Evolutionary conservation across 108 stramenopile genomes (phyloP).

Genomic region (Skeletonema grethae): DNA sequence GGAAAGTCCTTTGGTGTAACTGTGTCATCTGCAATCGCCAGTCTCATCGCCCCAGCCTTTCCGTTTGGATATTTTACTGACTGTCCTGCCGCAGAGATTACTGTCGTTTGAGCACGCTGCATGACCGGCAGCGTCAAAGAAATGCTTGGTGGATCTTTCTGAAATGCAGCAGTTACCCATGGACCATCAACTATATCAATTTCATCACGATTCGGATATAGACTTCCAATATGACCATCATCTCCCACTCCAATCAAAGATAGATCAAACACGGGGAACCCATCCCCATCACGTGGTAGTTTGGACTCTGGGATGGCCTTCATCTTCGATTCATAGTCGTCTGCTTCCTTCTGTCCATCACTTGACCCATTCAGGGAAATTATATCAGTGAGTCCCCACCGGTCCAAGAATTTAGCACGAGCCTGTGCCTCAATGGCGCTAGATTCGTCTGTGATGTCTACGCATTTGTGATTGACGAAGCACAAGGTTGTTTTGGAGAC

Average conservation of each 20-base stretch:
- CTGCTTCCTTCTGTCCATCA: constrained; percentile 64
- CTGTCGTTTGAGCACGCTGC: constrained; percentile 54
- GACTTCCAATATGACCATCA: constrained; percentile 77
- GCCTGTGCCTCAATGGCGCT: constrained; percentile 83
- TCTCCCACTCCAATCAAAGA: constrained; percentile 82
- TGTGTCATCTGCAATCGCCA: constrained; percentile 60
- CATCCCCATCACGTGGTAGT: constrained; percentile 58
- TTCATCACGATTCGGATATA: constrained; percentile 78
- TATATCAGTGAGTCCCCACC: constrained; percentile 57
- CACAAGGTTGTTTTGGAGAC: constrained; percentile 60
- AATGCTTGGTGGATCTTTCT: constrained; percentile 78
- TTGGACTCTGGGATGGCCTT: constrained; percentile 33
- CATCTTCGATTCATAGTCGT: constrained; percentile 62
- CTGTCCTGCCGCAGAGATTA: constrained; percentile 77
- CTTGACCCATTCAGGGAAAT: constrained; percentile 60
- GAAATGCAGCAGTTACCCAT: constrained; percentile 63
- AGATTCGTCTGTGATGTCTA: constrained; percentile 56
- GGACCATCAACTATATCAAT: constrained; percentile 53
- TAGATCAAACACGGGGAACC: constrained; percentile 81
- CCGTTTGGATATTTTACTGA: constrained; percentile 82
- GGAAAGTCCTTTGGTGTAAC: constrained; percentile 71
- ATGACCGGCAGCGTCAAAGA: constrained; percentile 77
- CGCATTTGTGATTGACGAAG: constrained; percentile 89
- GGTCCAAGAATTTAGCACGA: constrained; percentile 53
- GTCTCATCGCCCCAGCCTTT: constrained; percentile 70